phyloP scores from a whole-genome alignment of 1,284 basidiomycete species.

The Ganoderma lucidum region DNA sequence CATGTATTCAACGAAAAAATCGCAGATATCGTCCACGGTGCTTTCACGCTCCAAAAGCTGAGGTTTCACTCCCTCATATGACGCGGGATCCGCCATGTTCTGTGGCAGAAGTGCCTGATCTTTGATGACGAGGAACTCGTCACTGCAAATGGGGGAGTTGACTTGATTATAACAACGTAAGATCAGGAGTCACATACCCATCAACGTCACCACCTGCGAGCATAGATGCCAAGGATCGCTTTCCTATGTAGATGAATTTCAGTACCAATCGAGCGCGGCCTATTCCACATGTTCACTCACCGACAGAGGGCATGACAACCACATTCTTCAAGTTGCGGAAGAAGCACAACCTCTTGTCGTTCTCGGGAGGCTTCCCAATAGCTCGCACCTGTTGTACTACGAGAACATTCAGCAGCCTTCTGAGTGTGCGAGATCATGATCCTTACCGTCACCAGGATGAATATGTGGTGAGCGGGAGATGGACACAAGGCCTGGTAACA shows the following conservation, averaged over 20 bases:
- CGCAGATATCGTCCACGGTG: constrained; percentile 77
- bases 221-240: constrained; percentile 69
- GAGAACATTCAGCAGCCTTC: background rate
- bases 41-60: constrained; percentile 52
- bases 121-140: constrained; percentile 45
- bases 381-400: constrained; percentile 75
- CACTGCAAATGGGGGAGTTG: constrained; percentile 40
- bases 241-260: constrained; percentile 47
- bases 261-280: too few species aligned
- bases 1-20: constrained; percentile 87
- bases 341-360: constrained; percentile 57
- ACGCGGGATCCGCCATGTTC: constrained; percentile 56
- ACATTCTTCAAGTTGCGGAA: constrained; percentile 74
- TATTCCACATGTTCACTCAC: constrained; percentile 44
- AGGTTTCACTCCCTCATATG: constrained; percentile 49
- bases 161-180: too few species aligned
- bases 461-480: constrained; percentile 73
- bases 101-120: constrained; percentile 59
- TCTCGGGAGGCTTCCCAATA: constrained; percentile 72
- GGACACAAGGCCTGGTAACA: constrained; percentile 47
- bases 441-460: constrained; percentile 73
- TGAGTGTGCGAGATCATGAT: background rate
- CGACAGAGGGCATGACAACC: constrained; percentile 74
- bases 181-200: constrained; percentile 53
- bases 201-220: constrained; percentile 79